Evolutionary conservation across 768 basidiomycete genomes (phyloP).

Genomic region (Macrocybe gigantea): DNA sequence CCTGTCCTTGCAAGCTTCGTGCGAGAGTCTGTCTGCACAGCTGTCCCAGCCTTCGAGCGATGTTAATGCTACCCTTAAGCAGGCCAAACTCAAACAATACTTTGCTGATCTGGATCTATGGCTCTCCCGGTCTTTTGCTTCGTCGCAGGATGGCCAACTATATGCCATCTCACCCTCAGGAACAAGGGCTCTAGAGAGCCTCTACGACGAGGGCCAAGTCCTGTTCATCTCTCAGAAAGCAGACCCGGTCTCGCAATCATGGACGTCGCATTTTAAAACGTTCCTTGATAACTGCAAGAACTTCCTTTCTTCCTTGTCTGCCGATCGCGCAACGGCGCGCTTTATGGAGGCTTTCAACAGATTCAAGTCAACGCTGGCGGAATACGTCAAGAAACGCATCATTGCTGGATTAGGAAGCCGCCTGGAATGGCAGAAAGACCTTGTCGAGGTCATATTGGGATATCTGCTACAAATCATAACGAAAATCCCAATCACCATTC

Average conservation of each 20-base stretch:
- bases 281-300: slow-evolving; percentile 11
- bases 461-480: slow-evolving; percentile 29
- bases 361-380: not conserved
- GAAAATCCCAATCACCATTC: slow-evolving; percentile 25
- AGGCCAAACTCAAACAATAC: not conserved
- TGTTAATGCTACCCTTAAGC: not conserved
- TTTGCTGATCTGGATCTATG: slow-evolving; percentile 13
- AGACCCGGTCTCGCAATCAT: slow-evolving; percentile 5
- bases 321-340: slow-evolving; percentile 14
- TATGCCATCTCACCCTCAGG: slow-evolving; percentile 17
- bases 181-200: slow-evolving; percentile 13
- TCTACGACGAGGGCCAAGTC: slow-evolving; percentile 16
- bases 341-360: slow-evolving; percentile 12
- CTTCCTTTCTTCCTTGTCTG: slow-evolving; percentile 13
- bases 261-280: slow-evolving; percentile 11
- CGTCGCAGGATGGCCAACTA: slow-evolving; percentile 8
- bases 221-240: slow-evolving; percentile 7
- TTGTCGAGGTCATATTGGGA: slow-evolving; percentile 21
- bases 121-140: slow-evolving; percentile 15
- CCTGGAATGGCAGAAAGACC: slow-evolving; percentile 8
- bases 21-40: slow-evolving; percentile 1
- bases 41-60: not conserved
- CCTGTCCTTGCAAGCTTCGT: not conserved
- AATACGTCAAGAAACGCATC: not conserved
- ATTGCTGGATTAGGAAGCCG: slow-evolving; percentile 5